Base-by-base conservation (phyloP, 805 yeast genomes). In the Spencermartinsiella europaea region DNA sequence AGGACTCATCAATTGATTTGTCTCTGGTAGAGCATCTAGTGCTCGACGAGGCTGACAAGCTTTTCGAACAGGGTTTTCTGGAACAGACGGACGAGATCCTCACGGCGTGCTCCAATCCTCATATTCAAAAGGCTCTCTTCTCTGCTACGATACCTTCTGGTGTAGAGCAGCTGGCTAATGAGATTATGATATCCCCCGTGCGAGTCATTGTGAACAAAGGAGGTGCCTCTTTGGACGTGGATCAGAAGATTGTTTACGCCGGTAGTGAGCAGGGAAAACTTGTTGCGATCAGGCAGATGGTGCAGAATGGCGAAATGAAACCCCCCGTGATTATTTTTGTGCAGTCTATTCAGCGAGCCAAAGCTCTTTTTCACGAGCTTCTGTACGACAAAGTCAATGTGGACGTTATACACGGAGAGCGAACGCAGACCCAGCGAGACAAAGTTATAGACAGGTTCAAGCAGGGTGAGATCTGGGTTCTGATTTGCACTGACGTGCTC, bases 231-330 rank as follows among this genome's bases (percentile, higher is more conserved):
- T 66, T 75, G 5, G 78, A 80, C 42, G 89, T 91, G 55, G 89
- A 86, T 38, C 99, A 91, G 68, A 78, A 79, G 58, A 68, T 93
- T 35, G 76, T 85, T 1, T 91, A 78, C 62, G 85, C 96, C 50
- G 99, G 99, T 40, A 84, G 80, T 55, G 99, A 93, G 67, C 88
- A 86, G 57, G 99, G 99, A n/a, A 93, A 93, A 65, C 70, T 93
- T 20, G 71, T 93, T 25, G 98, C 95, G 0, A 80, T 93, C 28
- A 77, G 98, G 57, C 96, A 90, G 62, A 75, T 91, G 80, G 76
- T 90, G 38, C 74, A 79, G 44, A 61, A 59, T 3, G 93, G 95
- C 15, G 89, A 85, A 55, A 81, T 93, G 62, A 82, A 80, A 57
- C 98, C 99, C 1, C 99, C 99, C 0, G 85, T 89, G 16, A 77